A percentile compares a stretch with the other conserved stretches of the same genome.
Evolutionary conservation across 1,284 basidiomycete genomes (phyloP).

Genomic region (Trichosporon coremiiforme): DNA sequence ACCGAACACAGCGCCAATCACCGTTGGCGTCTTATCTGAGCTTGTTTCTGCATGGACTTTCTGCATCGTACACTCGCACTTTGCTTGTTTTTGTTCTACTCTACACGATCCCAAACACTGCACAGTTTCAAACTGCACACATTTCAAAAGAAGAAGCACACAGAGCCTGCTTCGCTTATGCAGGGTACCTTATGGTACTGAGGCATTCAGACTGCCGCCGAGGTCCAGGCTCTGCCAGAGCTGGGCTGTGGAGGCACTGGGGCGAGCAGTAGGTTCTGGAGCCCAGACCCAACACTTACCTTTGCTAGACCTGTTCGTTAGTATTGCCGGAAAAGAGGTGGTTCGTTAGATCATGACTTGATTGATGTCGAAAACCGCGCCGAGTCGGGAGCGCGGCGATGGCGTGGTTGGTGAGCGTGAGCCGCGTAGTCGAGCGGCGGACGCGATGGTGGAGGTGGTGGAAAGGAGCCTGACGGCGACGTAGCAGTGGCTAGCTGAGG

Average conservation of each 20-base stretch:
- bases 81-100: no score
- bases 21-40: background rate
- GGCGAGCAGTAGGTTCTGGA: background rate
- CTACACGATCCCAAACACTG: background rate
- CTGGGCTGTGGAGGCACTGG: background rate
- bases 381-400: background rate
- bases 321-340: conserved; percentile 5
- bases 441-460: no score
- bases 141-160: background rate
- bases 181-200: background rate
- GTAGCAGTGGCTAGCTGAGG: no score
- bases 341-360: background rate
- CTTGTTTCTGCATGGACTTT: background rate
- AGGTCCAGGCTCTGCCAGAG: background rate
- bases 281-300: background rate
- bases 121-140: no score
- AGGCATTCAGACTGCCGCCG: no score
- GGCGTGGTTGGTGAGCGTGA: background rate
- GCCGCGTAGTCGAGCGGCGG: background rate
- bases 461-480: no score
- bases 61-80: conserved; percentile 2
- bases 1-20: background rate
- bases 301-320: conserved; percentile 8
- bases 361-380: background rate
- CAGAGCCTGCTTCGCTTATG: background rate